A percentile compares a stretch with the other conserved stretches of the same genome.
phyloP scores from a whole-genome alignment of 805 yeast species.

The Ogataea philodendri region DNA sequence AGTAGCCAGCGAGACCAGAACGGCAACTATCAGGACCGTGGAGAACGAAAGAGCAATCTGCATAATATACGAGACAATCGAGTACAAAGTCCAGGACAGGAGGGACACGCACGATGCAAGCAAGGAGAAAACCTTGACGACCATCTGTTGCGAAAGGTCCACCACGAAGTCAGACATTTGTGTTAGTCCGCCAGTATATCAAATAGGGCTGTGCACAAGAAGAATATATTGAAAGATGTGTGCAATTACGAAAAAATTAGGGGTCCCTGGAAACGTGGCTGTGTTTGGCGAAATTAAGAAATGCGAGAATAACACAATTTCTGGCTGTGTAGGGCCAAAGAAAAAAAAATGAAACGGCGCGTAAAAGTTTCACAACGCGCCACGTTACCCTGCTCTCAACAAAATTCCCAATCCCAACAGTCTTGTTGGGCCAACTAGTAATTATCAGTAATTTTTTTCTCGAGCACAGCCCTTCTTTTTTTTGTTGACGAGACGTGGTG shows the following conservation, averaged over 20 bases:
- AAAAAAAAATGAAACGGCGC: background rate
- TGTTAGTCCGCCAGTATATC: conserved; percentile 1
- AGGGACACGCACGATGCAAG: conserved; percentile 19
- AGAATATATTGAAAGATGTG: no score
- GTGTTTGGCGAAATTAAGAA: no score
- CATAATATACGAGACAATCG: conserved; percentile 43
- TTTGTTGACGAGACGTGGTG: conserved; percentile 15
- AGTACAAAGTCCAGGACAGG: conserved; percentile 20
- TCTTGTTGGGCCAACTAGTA: conserved; percentile 13
- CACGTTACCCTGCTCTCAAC: conserved; percentile 15
- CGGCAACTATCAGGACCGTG: conserved; percentile 38
- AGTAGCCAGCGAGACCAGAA: conserved; percentile 33
- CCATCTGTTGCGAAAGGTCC: conserved; percentile 1
- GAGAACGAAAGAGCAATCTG: conserved; percentile 52
- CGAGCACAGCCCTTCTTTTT: conserved; percentile 13
- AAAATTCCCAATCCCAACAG: conserved; percentile 12
- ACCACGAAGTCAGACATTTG: conserved; percentile 3
- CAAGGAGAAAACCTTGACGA: conserved; percentile 9
- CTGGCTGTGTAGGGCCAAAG: background rate
- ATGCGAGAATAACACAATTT: no score
- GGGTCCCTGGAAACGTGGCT: no score
- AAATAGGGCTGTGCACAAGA: conserved; percentile 3
- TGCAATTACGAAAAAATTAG: no score
- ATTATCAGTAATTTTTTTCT: conserved; percentile 2
- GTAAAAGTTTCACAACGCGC: background rate